Conservation (phyloP, 257 asterid genomes). For the Solanum appendiculatum region DNA sequence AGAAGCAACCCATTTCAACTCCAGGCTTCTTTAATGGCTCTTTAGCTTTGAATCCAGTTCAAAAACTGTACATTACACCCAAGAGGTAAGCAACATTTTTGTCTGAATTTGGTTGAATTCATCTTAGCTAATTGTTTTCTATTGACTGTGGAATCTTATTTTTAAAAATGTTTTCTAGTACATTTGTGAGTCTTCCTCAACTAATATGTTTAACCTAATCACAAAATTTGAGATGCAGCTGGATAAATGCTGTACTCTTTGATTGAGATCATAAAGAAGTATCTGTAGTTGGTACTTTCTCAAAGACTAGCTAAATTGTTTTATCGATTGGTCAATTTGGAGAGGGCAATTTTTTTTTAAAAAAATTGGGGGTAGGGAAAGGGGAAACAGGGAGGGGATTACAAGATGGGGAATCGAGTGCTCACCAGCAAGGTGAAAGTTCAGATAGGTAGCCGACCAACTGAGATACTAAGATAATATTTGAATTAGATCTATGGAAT, state of each 20-base stretch:
- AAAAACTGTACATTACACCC: constrained; percentile 32
- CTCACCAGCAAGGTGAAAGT: not conserved
- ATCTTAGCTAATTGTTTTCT: not conserved
- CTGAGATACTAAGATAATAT: not conserved
- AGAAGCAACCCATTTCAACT: constrained; percentile 39
- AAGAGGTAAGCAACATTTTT: constrained; percentile 19
- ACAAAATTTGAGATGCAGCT: not conserved
- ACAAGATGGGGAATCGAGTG: not conserved
- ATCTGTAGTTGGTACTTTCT: not conserved
- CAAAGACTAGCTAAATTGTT: not conserved
- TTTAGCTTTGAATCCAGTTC: constrained; percentile 46
- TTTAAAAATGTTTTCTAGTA: not conserved
- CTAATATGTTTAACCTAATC: not conserved
- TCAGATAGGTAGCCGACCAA: too few relatives aligned
- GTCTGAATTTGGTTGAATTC: not conserved
- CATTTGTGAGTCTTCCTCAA: not conserved
- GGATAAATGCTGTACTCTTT: not conserved
- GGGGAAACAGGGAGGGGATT: not conserved
- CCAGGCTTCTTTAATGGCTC: constrained; percentile 28
- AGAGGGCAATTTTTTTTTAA: not conserved
- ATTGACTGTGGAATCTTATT: not conserved
- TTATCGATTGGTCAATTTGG: not conserved
- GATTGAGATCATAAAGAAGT: not conserved
- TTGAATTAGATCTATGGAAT: not conserved
- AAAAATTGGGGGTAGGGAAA: not conserved